phyloP scores from a whole-genome alignment of 164 flowering plant genomes.

The Umbilicus rupestris region DNA sequence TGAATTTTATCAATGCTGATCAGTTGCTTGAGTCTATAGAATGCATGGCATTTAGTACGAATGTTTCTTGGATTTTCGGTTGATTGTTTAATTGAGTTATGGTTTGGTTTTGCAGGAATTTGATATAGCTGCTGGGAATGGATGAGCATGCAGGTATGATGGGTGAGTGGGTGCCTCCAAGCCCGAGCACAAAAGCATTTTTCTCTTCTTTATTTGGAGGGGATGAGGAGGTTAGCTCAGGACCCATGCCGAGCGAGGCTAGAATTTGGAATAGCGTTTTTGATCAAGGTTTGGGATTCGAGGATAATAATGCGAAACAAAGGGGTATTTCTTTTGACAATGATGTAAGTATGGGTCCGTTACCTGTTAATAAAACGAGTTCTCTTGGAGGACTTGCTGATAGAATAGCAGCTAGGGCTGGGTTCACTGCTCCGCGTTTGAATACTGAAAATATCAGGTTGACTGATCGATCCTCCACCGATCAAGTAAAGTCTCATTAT shows the following conservation, averaged over 20 bases:
- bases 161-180: conserved; percentile 65
- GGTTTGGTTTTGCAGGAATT: not conserved
- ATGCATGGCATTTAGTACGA: too few relatives aligned
- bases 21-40: too few relatives aligned
- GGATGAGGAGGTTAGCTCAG: conserved; percentile 22
- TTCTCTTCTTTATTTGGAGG: conserved; percentile 35
- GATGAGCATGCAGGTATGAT: conserved; percentile 51
- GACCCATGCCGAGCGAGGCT: conserved; percentile 11
- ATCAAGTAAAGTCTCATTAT: conserved; percentile 31
- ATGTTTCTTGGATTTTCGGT: not conserved
- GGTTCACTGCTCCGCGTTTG: conserved; percentile 51
- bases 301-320: not conserved
- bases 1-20: too few relatives aligned
- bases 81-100: not conserved
- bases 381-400: conserved; percentile 42
- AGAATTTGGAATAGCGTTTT: not conserved
- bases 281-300: not conserved
- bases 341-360: not conserved
- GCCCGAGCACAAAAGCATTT: conserved; percentile 48
- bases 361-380: not conserved
- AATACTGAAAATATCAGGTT: conserved; percentile 17
- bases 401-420: conserved; percentile 58
- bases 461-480: conserved; percentile 20
- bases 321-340: not conserved
- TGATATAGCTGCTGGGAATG: conserved; percentile 18